Conservation (phyloP, 2,329 filamentous ascomycete species). For the Colletotrichum higginsianum region DNA sequence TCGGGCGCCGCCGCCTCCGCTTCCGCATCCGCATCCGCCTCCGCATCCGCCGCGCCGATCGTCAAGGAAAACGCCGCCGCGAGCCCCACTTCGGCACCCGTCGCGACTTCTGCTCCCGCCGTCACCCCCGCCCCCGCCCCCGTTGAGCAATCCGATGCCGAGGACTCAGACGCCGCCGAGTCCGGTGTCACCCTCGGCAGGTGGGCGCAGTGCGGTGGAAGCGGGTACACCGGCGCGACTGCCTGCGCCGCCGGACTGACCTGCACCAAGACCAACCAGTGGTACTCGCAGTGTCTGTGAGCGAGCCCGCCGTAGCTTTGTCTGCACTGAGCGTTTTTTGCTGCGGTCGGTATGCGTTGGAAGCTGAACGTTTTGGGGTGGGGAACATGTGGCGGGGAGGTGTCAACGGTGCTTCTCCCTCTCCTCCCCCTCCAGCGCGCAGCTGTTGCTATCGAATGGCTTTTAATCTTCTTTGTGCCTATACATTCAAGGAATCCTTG, state of each 20-base stretch:
- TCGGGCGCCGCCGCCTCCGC: not conserved
- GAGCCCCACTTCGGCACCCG: not conserved
- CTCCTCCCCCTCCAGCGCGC: not conserved
- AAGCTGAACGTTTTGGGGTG: too few species aligned
- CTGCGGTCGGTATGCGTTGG: not conserved
- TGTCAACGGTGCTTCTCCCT: too few species aligned
- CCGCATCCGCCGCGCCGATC: not conserved
- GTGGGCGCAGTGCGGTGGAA: constrained; percentile 57
- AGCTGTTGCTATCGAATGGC: too few species aligned
- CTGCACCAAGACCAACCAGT: constrained; percentile 56
- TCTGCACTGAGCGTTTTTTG: not conserved
- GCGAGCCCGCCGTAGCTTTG: not conserved
- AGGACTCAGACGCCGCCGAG: not conserved
- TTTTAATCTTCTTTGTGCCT: not conserved
- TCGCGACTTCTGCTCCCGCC: not conserved
- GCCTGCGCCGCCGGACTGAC: constrained; percentile 52
- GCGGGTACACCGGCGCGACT: constrained; percentile 53
- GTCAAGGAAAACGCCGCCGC: constrained; percentile 13
- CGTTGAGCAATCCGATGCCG: not conserved
- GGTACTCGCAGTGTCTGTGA: constrained; percentile 60
- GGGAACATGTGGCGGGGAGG: too few species aligned
- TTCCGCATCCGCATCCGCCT: not conserved
- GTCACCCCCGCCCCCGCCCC: not conserved
- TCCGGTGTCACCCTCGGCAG: constrained; percentile 44
- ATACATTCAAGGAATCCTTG: not conserved